Conservation (phyloP, 495 filamentous ascomycete genomes). For the Aspergillus baeticus region DNA sequence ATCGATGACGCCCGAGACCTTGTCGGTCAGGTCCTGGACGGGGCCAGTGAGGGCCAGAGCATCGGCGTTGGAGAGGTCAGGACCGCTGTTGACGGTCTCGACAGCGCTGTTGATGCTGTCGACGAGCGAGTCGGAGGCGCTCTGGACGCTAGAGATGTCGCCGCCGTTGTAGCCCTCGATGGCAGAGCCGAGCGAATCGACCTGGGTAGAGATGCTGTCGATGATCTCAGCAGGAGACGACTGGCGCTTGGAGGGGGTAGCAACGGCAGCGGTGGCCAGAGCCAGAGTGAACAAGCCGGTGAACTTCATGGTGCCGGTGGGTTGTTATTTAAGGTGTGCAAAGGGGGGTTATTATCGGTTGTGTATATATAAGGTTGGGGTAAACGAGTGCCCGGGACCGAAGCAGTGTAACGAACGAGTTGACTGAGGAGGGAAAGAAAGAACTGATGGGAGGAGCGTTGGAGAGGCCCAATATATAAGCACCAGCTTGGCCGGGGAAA, state of each 20-base stretch:
- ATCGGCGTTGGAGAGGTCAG: constrained; percentile 27
- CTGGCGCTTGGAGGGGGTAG: constrained; percentile 33
- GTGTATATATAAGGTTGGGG: constrained; percentile 24
- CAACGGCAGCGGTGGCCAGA: constrained; percentile 26
- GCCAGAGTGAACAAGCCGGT: constrained; percentile 33
- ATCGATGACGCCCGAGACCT: constrained; percentile 27
- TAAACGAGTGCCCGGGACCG: constrained; percentile 24
- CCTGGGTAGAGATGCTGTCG: constrained; percentile 27
- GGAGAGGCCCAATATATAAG: constrained; percentile 19
- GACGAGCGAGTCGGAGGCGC: constrained; percentile 32
- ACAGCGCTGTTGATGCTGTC: constrained; percentile 31
- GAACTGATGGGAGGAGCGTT: not conserved
- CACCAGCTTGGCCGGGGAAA: not conserved
- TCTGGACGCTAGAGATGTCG: constrained; percentile 28
- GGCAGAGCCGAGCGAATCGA: constrained; percentile 33
- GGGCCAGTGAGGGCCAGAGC: constrained; percentile 30
- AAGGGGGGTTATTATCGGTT: constrained; percentile 3
- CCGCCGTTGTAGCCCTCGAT: constrained; percentile 34
- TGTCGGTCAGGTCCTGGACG: constrained; percentile 31
- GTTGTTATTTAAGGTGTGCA: constrained; percentile 9
- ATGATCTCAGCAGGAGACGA: constrained; percentile 26
- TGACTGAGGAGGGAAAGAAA: constrained; percentile 9
- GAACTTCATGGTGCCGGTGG: constrained; percentile 39
- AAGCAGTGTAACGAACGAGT: constrained; percentile 13
- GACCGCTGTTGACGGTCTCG: constrained; percentile 20